Percentiles rank a stretch among this genome's conserved stretches.
Conservation (phyloP, 257 asterid genomes). For the Ocimum tenuiflorum region DNA sequence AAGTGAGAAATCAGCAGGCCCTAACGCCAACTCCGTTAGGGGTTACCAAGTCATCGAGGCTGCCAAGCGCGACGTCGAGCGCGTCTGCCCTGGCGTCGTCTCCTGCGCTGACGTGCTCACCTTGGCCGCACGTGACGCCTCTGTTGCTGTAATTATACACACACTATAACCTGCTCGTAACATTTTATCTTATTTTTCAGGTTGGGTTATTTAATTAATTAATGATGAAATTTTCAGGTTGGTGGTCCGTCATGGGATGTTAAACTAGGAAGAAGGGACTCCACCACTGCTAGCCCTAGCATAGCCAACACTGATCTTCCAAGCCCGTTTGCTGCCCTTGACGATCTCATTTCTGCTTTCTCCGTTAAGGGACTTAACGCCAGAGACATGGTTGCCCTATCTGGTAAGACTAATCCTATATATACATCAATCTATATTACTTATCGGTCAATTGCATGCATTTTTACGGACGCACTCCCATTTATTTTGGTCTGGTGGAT, state of each 20-base stretch:
- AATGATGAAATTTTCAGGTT: slow-evolving; percentile 24
- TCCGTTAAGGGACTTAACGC: slow-evolving; percentile 22
- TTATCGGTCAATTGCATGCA: too few species aligned
- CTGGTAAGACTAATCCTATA: slow-evolving; percentile 30
- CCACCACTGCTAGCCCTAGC: slow-evolving; percentile 32
- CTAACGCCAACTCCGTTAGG: slow-evolving; percentile 25
- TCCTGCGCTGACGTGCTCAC: slow-evolving; percentile 50
- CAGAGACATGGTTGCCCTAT: slow-evolving; percentile 46
- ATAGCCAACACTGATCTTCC: slow-evolving; percentile 38
- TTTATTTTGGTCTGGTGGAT: too few species aligned
- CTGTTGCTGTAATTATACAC: slow-evolving; percentile 24
- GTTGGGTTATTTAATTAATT: too few species aligned
- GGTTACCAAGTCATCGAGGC: slow-evolving; percentile 40
- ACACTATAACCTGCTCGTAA: not conserved
- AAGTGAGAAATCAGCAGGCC: slow-evolving; percentile 34
- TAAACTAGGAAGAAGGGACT: slow-evolving; percentile 43
- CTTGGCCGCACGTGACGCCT: slow-evolving; percentile 41
- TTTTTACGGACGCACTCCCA: too few species aligned
- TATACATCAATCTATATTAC: too few species aligned
- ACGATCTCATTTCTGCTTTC: slow-evolving; percentile 24
- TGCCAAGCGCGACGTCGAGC: slow-evolving; percentile 36
- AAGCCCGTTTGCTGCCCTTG: slow-evolving; percentile 9
- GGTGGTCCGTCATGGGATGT: slow-evolving; percentile 46
- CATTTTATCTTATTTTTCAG: too few species aligned
- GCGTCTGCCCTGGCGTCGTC: slow-evolving; percentile 38